Evolutionary conservation across 352 stramenopile genomes (phyloP).

Genomic region (Globisporangium mamillatum): DNA sequence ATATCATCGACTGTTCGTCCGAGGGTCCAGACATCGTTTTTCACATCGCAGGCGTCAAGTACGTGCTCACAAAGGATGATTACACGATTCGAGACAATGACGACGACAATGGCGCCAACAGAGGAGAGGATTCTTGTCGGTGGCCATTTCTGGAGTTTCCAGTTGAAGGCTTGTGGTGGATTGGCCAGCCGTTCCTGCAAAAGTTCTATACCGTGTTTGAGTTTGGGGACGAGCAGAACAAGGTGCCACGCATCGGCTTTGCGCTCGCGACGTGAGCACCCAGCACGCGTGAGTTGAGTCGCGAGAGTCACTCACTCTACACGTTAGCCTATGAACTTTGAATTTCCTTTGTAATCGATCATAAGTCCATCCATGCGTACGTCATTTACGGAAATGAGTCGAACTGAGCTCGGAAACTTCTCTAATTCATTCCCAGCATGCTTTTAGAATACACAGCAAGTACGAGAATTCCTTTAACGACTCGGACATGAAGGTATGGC

Average conservation of each 20-base stretch:
- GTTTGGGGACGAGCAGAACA: background rate
- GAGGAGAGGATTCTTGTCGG: background rate
- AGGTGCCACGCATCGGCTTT: slow-evolving; percentile 1
- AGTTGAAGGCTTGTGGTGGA: background rate
- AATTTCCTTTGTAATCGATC: no score
- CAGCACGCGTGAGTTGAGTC: background rate
- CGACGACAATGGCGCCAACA: no score
- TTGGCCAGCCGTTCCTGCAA: slow-evolving; percentile 5
- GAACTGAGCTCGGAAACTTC: no score
- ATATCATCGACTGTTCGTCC: slow-evolving; percentile 2
- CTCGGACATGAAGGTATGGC: no score
- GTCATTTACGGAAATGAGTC: no score
- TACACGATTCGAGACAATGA: no score
- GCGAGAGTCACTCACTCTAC: no score
- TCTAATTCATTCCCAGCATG: no score
- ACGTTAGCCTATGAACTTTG: no score
- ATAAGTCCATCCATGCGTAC: no score
- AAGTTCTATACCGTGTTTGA: slow-evolving; percentile 13
- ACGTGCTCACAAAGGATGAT: slow-evolving; percentile 5
- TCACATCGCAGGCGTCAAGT: background rate
- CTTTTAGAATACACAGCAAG: no score
- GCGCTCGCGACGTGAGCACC: background rate
- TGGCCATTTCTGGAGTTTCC: background rate
- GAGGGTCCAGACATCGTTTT: background rate
- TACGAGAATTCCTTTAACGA: no score